Percentiles rank a stretch among this genome's conserved stretches.
Evolutionary conservation across 2,329 filamentous ascomycete species (phyloP).

Genomic region (Rhytidhysteron rufulum): DNA sequence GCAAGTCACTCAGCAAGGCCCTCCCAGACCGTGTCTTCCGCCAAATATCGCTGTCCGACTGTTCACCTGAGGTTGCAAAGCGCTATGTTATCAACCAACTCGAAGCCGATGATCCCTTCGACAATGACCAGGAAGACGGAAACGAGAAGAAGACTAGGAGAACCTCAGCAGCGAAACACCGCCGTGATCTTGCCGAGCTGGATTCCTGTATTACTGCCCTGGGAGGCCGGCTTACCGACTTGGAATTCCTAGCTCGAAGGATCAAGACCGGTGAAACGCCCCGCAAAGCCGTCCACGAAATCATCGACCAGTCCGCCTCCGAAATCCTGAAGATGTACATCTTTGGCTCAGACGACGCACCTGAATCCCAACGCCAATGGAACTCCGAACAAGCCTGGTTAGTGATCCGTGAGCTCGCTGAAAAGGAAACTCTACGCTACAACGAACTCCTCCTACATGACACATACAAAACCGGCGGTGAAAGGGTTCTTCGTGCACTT

Average conservation of each 20-base stretch:
- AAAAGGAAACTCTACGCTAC: constrained; percentile 69
- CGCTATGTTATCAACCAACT: constrained; percentile 85
- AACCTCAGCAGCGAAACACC: constrained; percentile 44
- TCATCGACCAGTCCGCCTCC: constrained; percentile 81
- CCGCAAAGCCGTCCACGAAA: constrained; percentile 75
- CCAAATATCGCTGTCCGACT: constrained; percentile 79
- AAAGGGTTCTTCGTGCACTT: constrained; percentile 72
- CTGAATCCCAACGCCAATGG: constrained; percentile 60
- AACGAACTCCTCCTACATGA: constrained; percentile 78
- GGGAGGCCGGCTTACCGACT: constrained; percentile 89
- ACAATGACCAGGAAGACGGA: constrained; percentile 35
- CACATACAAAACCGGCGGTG: constrained; percentile 68
- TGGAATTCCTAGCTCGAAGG: constrained; percentile 88
- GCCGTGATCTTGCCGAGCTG: constrained; percentile 63
- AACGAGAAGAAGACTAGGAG: constrained; percentile 40
- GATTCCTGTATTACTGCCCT: constrained; percentile 77
- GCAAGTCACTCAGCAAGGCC: constrained; percentile 80
- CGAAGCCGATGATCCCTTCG: constrained; percentile 47
- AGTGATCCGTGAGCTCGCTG: constrained; percentile 73
- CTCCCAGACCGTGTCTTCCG: constrained; percentile 89
- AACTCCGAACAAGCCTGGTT: constrained; percentile 86
- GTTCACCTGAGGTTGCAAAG: constrained; percentile 78
- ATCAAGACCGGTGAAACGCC: constrained; percentile 85
- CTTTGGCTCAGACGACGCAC: constrained; percentile 53
- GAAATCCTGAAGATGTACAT: constrained; percentile 95